Base-by-base conservation (phyloP, 306 rosid species). In the Datisca glomerata region DNA sequence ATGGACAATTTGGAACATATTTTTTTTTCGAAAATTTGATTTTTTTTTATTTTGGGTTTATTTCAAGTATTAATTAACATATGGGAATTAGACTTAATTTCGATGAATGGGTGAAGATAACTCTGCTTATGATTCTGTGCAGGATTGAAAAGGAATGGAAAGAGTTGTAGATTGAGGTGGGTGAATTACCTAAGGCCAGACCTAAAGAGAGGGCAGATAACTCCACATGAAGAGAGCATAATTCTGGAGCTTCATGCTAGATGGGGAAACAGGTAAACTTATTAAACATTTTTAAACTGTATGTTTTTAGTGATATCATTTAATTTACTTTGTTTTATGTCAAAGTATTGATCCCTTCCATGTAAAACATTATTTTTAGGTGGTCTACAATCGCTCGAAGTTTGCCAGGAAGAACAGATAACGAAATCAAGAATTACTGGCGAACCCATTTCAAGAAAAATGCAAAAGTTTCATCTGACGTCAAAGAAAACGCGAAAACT, bases 321-420 rank as follows among this genome's bases (percentile, higher is more conserved):
- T n/a, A n/a, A n/a, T n/a, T n/a, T n/a, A n/a, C n/a, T n/a, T n/a
- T n/a, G n/a, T n/a, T n/a, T n/a, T n/a, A n/a, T n/a, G n/a, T n/a
- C n/a, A n/a, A n/a, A n/a, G n/a, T n/a, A n/a, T n/a, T n/a, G n/a
- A n/a, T n/a, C n/a, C n/a, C n/a, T n/a, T n/a, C n/a, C n/a, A n/a
- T n/a, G n/a, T n/a, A n/a, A n/a, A n/a, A n/a, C n/a, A n/a, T n/a
- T n/a, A n/a, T n/a, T n/a, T n/a, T n/a, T 35, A 86, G 96, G 63
- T 81, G 96, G 96, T 86, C 96, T 16, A 86, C 94, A n/a, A 86
- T 86, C 56, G 96, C 96, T 11, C 43, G 94, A 53, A 79, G 87
- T 57, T 67, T 86, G 49, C 96, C 96, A 3, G 96, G 96, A 53
- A 81, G 96, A 60, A 86, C 96, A 0, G 96, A 86, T 50, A 86